Evolutionary conservation across 2,329 filamentous ascomycete genomes (phyloP), one percentile per base, ranked within the genome.

Genomic region (Leptographium wingfieldii): DNA sequence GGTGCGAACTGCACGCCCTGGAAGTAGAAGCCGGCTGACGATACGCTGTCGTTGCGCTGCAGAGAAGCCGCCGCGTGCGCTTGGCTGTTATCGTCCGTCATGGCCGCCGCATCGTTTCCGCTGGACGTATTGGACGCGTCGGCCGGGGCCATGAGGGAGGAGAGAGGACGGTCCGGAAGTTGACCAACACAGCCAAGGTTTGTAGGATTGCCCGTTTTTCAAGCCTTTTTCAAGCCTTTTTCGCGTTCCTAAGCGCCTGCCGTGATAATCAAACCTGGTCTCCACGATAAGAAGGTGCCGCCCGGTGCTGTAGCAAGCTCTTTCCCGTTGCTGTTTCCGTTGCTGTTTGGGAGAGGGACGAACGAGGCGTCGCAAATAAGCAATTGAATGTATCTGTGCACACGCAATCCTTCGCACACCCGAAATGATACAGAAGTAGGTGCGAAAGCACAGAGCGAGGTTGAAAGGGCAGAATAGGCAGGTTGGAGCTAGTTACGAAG

Each of bases 1-100:
- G 35, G 55, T 0, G 56, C 59, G 49, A 65, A 64, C 48, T 63
- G 62, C 6, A 62, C 60, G 19, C 58, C 58, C 31, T 61, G 62
- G 10, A 65, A 63, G 5, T 35, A 29, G 10, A 56, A 4, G 14
- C 58, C 61, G 16, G 49, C 9, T n/a, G 63, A 63, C 1, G 62
- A 60, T 1, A 60, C 22, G 31, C 63, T 63, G 54, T 57, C 58
- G 9, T 59, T 29, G 16, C n/a, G 60, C 55, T 52, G 56, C 3
- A 53, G 60, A 19, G 61, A 61, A 35, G 19, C 58, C n/a, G 58
- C 59, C 2, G 49, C 29, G 22, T n/a, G 33, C 16, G 51, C 12
- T 6, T 38, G 55, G 16, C 14, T 10, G 55, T 29, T 19, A 12
- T 46, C 35, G 35, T 43, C 54, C 6, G n/a, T 14, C 12, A n/a